phyloP scores from a whole-genome alignment of 805 yeast species.

The Candida corydali region DNA sequence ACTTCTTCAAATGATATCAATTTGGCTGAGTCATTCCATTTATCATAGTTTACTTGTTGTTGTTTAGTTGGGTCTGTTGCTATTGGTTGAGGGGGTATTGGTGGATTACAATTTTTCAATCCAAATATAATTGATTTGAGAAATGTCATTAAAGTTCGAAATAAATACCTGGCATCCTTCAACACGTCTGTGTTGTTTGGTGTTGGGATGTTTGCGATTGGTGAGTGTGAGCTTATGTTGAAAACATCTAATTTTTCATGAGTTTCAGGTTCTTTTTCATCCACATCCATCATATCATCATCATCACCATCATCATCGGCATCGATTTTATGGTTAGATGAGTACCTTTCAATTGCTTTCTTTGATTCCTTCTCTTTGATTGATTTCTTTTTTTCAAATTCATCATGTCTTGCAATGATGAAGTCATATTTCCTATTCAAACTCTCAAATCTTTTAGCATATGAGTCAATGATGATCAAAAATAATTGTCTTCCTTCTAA shows the following conservation, averaged over 20 bases:
- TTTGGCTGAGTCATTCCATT: slow-evolving; percentile 85
- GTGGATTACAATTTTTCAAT: slow-evolving; percentile 83
- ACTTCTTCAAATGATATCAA: slow-evolving; percentile 83
- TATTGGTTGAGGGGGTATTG: slow-evolving; percentile 46
- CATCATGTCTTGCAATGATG: slow-evolving; percentile 58
- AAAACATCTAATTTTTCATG: slow-evolving; percentile 22
- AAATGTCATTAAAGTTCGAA: slow-evolving; percentile 85
- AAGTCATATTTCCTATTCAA: slow-evolving; percentile 68
- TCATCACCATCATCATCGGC: slow-evolving; percentile 2
- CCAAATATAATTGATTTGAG: slow-evolving; percentile 87
- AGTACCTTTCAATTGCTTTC: slow-evolving; percentile 35
- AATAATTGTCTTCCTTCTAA: slow-evolving; percentile 79
- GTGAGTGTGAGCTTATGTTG: slow-evolving; percentile 40
- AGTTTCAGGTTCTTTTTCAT: slow-evolving; percentile 1
- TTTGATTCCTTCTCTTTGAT: slow-evolving; percentile 41
- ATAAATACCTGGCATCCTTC: slow-evolving; percentile 83
- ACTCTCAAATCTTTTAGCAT: slow-evolving; percentile 74
- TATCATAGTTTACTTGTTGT: slow-evolving; percentile 37
- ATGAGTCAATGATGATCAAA: slow-evolving; percentile 82
- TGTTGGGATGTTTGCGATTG: slow-evolving; percentile 56
- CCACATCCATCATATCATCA: slow-evolving; percentile 6
- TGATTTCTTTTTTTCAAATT: slow-evolving; percentile 41
- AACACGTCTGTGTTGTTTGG: slow-evolving; percentile 58
- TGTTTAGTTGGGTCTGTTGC: slow-evolving; percentile 41
- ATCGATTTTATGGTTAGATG: slow-evolving; percentile 7